Evolutionary conservation across 495 filamentous ascomycete genomes (phyloP).

Genomic region (Talaromyces proteolyticus): DNA sequence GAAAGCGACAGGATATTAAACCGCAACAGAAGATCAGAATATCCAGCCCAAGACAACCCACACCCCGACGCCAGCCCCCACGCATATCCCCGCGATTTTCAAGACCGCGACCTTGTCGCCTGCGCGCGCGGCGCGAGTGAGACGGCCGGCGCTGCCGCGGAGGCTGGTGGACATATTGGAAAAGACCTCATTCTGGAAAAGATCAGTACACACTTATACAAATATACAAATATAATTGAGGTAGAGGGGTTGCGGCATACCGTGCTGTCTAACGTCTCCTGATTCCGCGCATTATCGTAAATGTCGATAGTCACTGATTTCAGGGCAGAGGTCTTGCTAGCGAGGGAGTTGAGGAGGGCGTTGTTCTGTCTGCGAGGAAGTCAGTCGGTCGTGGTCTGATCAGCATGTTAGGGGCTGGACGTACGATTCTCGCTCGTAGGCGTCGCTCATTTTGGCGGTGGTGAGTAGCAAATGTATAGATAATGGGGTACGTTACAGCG

Average conservation of each 20-base stretch:
- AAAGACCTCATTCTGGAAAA: constrained; percentile 54
- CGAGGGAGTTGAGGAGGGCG: constrained; percentile 85
- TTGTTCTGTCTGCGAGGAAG: constrained; percentile 82
- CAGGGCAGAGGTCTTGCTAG: constrained; percentile 82
- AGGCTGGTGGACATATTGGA: constrained; percentile 52
- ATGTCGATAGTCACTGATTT: constrained; percentile 98
- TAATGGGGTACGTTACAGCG: no score
- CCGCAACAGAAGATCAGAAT: constrained; percentile 51
- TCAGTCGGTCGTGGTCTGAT: no score
- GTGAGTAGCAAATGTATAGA: background rate
- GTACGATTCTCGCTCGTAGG: constrained; percentile 87
- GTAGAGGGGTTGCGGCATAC: constrained; percentile 40
- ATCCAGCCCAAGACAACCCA: constrained; percentile 68
- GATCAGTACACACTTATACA: background rate
- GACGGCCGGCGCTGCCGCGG: constrained; percentile 78
- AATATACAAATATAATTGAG: background rate
- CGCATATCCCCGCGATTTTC: constrained; percentile 79
- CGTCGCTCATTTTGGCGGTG: constrained; percentile 69
- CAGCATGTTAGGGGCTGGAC: constrained; percentile 9
- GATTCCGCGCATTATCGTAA: constrained; percentile 86
- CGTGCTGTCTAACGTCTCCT: constrained; percentile 79
- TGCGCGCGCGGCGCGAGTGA: constrained; percentile 85
- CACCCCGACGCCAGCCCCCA: constrained; percentile 64
- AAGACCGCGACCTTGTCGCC: constrained; percentile 89
- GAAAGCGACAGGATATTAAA: no score